Conservation (phyloP, 2,329 filamentous ascomycete genomes). For the Chaetothyriales sp. region DNA sequence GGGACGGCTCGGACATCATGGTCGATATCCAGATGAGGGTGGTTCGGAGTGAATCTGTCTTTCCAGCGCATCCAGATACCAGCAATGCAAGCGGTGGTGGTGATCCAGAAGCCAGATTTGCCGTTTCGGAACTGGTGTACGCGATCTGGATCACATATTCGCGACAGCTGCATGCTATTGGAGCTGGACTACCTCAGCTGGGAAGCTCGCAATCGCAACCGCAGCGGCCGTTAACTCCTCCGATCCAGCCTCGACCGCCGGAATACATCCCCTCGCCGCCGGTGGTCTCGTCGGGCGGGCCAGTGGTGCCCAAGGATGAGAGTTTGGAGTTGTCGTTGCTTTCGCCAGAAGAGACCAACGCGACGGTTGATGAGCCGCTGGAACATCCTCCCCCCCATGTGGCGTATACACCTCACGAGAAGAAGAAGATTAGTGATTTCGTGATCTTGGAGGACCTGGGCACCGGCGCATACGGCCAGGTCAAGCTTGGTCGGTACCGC, state of each 20-base stretch:
- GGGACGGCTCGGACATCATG: constrained; percentile 80
- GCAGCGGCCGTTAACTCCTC: constrained; percentile 53
- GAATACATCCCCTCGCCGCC: constrained; percentile 38
- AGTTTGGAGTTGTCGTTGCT: constrained; percentile 25
- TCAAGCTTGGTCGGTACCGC: constrained; percentile 84
- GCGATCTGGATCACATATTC: constrained; percentile 97
- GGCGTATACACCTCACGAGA: constrained; percentile 29
- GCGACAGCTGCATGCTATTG: constrained; percentile 68
- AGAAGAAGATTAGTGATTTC: constrained; percentile 82
- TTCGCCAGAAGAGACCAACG: constrained; percentile 36
- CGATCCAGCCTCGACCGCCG: constrained; percentile 64
- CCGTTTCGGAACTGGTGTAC: constrained; percentile 69
- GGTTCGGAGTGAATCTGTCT: constrained; percentile 69
- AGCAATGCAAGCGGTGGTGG: constrained; percentile 43
- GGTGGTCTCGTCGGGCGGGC: constrained; percentile 13
- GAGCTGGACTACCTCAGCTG: constrained; percentile 42
- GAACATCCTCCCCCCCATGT: constrained; percentile 20
- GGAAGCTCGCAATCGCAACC: constrained; percentile 38
- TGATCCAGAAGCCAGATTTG: constrained; percentile 39
- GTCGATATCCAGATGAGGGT: constrained; percentile 95
- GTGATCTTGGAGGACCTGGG: constrained; percentile 95
- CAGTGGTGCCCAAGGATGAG: constrained; percentile 20
- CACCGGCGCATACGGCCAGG: constrained; percentile 92
- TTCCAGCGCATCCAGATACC: constrained; percentile 43
- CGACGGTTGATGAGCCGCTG: constrained; percentile 28